Conservation (phyloP, 1,284 basidiomycete genomes). For the Malassezia cuniculi region DNA sequence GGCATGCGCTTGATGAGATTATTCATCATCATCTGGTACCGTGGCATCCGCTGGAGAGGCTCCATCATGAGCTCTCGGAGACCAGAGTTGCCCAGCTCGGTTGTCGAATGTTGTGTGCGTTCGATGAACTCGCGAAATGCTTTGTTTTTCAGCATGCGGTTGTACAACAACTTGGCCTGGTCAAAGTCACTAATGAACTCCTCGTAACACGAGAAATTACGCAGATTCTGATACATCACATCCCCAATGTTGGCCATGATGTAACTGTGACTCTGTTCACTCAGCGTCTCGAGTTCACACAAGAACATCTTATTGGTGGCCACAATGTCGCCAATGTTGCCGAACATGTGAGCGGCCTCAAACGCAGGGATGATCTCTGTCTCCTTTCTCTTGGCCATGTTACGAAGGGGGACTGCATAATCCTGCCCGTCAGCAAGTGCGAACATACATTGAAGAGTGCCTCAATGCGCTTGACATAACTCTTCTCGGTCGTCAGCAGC, state of each 20-base stretch:
- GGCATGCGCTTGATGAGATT: conserved; percentile 32
- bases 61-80: conserved; percentile 91
- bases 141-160: conserved; percentile 64
- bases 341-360: conserved; percentile 81
- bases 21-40: conserved; percentile 85
- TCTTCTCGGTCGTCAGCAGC: conserved; percentile 40
- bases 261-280: conserved; percentile 49
- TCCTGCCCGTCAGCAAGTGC: conserved; percentile 12
- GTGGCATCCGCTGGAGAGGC: conserved; percentile 95
- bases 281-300: conserved; percentile 59
- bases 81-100: conserved; percentile 61
- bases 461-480: conserved; percentile 38
- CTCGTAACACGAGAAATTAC: conserved; percentile 68
- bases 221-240: conserved; percentile 62
- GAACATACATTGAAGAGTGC: conserved; percentile 20
- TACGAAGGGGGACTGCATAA: conserved; percentile 78
- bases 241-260: conserved; percentile 63
- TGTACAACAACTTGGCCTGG: conserved; percentile 78
- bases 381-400: conserved; percentile 68
- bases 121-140: conserved; percentile 60
- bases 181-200: conserved; percentile 84
- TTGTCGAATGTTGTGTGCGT: conserved; percentile 72
- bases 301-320: conserved; percentile 78
- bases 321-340: conserved; percentile 77
- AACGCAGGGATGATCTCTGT: conserved; percentile 75